Evolutionary conservation across 225 moss, liverwort and hornwort genomes (phyloP), one percentile per base, ranked within the genome.

Genomic region (Bryoerythrophyllum caledonicum): DNA sequence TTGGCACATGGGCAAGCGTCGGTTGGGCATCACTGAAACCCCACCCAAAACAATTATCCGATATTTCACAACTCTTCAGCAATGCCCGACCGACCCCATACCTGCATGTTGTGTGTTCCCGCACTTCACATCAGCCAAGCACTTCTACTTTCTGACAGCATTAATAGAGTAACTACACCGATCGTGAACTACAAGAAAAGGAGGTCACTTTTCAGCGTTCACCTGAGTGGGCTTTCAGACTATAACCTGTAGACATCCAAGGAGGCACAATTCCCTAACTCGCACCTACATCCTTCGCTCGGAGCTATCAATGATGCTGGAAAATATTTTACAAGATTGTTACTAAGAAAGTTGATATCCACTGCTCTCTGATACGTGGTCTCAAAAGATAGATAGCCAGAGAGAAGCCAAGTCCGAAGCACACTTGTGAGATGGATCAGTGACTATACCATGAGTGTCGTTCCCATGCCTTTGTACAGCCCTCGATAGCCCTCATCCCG

Each of bases 391-490:
- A 26, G 27, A 71, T 23, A 37, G 67, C 58, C n/a, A n/a, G n/a
- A n/a, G n/a, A n/a, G n/a, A n/a, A n/a, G n/a, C n/a, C 23, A 68
- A 58, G 43, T 41, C 48, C 32, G 61, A 30, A 8, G 23, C 55
- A 72, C 11, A 72, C 15, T 54, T 40, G 8, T 11, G 73, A 77
- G 46, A 60, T 74, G 48, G 80, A 44, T 78, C 61, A 81, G 65
- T 40, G 70, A 51, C 21, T 70, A 63, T 86, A 93, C 97, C 94
- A 97, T 82, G 60, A 97, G 80, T 62, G 97, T 94, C 25, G 97
- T 77, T n/a, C 94, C 94, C 70, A 97, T 86, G 76, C 97, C 97
- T 78, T 97, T 97, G 79, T 97, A 97, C 28, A 97, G 81, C 40
- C 97, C 96, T 63, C 75, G 86, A 35, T 84, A 72, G 69, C 94